Percentiles rank a stretch among this genome's conserved stretches.
These are phyloP conservation scores for Cenchrus purpureus DNA, from an alignment of 176 grass and related monocot species.

Conservation along the genomic window DNA sequence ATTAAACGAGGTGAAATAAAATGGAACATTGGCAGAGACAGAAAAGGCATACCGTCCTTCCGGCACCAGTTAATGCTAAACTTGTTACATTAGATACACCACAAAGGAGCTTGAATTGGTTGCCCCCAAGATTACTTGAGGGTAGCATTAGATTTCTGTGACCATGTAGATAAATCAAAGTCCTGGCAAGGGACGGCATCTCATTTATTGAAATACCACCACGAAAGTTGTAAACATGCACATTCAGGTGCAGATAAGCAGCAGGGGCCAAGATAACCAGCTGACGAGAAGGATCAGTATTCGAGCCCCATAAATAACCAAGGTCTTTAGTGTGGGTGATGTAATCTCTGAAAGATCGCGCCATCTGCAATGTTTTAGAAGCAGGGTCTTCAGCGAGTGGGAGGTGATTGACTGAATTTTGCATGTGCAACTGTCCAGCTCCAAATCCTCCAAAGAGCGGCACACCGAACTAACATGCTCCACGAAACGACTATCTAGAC, in stretches of 20 bases:
- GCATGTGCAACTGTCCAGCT: not conserved
- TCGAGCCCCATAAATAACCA: not conserved
- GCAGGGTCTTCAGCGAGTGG: not conserved
- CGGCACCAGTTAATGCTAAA: not conserved
- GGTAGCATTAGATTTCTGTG: too few species aligned
- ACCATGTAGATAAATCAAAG: not conserved
- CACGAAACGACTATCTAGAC: not conserved
- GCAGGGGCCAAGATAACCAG: not conserved
- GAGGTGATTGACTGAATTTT: not conserved
- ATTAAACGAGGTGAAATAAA: not conserved
- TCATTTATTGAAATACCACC: not conserved
- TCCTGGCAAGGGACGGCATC: not conserved
- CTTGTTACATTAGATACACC: not conserved
- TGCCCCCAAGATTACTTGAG: not conserved
- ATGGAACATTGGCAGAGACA: not conserved
- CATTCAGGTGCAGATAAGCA: not conserved
- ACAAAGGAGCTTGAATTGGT: not conserved
- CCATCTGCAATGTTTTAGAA: not conserved
- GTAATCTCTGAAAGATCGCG: not conserved
- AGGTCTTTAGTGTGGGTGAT: not conserved
- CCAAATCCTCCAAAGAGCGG: not conserved
- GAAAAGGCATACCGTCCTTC: not conserved
- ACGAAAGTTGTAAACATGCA: rapidly evolving
- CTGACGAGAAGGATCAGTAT: not conserved
- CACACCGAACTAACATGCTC: not conserved